These are phyloP conservation scores for Alternaria longipes DNA, from an alignment of 2,329 filamentous ascomycete species.

Conservation along the genomic window DNA sequence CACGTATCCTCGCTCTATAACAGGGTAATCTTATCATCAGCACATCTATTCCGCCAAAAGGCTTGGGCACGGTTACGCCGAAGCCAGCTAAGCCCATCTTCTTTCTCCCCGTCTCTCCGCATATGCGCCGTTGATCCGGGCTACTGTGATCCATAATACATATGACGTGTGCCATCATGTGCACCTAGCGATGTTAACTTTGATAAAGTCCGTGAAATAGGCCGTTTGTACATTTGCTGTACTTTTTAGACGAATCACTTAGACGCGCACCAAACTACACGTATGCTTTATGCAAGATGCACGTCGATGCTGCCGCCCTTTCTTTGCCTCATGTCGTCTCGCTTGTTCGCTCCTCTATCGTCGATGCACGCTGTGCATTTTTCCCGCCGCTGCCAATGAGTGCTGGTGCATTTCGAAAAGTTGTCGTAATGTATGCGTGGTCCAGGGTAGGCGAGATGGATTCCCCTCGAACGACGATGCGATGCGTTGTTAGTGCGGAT, in stretches of 20 bases:
- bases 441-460: not conserved
- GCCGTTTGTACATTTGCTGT: not conserved
- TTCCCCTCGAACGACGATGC: not conserved
- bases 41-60: conserved; percentile 10
- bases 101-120: conserved; percentile 2
- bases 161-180: conserved; percentile 5
- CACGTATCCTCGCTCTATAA: conserved; percentile 10
- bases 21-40: conserved; percentile 16
- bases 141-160: not conserved
- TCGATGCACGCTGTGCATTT: not conserved
- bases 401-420: not conserved
- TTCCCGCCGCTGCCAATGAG: not conserved
- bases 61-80: not conserved
- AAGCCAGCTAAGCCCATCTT: not conserved
- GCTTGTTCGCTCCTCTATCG: not conserved
- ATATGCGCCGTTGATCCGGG: conserved; percentile 5
- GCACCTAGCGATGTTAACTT: not conserved
- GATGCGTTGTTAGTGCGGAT: not conserved
- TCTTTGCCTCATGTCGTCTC: not conserved
- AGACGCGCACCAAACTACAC: not conserved
- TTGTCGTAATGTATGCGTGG: not conserved
- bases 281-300: not conserved
- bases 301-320: not conserved
- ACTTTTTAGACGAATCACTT: not conserved
- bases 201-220: not conserved